Conservation (phyloP, 2,329 filamentous ascomycete species). For the Colletotrichum coccodes region DNA sequence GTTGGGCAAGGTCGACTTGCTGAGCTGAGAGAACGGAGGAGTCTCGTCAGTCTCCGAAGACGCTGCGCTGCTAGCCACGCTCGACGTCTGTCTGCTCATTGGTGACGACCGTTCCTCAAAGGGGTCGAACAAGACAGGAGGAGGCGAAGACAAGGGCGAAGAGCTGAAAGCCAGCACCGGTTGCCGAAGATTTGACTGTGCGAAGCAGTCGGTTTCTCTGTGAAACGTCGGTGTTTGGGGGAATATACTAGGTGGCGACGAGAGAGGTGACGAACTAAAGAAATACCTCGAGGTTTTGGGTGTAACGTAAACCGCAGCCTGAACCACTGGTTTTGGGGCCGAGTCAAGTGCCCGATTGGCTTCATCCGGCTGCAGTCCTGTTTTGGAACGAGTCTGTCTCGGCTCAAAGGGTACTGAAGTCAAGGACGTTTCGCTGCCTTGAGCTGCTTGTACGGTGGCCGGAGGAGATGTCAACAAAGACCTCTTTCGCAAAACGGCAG, state of each 20-base stretch:
- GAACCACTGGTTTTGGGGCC: neutral
- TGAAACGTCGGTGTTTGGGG: constrained; percentile 2
- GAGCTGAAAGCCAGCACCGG: constrained; percentile 47
- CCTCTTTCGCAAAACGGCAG: constrained; percentile 19
- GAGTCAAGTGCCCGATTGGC: neutral
- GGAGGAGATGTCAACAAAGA: constrained; percentile 13
- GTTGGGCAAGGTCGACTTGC: constrained; percentile 58
- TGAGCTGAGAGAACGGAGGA: constrained; percentile 50
- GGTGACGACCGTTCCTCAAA: constrained; percentile 52
- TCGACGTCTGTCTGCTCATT: constrained; percentile 43
- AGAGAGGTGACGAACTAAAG: constrained; percentile 47
- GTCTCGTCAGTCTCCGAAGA: constrained; percentile 58
- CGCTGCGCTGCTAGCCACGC: constrained; percentile 48
- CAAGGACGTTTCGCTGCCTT: neutral
- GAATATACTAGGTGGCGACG: constrained; percentile 41
- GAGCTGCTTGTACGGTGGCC: neutral
- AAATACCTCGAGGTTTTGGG: constrained; percentile 8
- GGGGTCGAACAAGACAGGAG: constrained; percentile 62
- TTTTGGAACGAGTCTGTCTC: neutral
- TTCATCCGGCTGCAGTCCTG: neutral
- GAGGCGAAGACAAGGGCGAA: constrained; percentile 68
- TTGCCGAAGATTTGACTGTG: neutral
- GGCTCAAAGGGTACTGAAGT: neutral
- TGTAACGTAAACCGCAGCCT: neutral
- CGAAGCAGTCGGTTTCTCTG: neutral